Evolutionary conservation across 73 alveolate genomes (phyloP).

Genomic region (Blepharisma japonicum): DNA sequence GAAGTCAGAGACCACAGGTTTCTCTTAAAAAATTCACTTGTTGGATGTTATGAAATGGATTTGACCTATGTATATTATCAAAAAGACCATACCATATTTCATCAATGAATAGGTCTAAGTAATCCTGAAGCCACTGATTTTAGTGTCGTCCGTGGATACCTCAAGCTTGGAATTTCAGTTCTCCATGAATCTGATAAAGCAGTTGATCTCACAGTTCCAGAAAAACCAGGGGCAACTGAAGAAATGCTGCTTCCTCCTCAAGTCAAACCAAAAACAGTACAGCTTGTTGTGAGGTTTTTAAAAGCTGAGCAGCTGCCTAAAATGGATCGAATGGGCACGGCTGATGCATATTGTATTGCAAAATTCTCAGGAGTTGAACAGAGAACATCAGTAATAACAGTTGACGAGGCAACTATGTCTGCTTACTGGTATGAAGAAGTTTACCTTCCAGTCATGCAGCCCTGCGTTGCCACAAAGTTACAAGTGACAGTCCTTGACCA

Average conservation of each 20-base stretch:
- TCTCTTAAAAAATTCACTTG: slow-evolving; percentile 47
- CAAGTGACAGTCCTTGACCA: slow-evolving; percentile 49
- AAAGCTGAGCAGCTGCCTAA: slow-evolving; percentile 84
- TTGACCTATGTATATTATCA: slow-evolving; percentile 71
- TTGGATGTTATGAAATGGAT: slow-evolving; percentile 84
- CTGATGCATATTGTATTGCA: slow-evolving; percentile 67
- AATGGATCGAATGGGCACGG: slow-evolving; percentile 65
- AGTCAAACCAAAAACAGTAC: slow-evolving; percentile 67
- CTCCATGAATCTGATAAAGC: slow-evolving; percentile 71
- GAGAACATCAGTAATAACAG: slow-evolving; percentile 56
- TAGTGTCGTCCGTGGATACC: slow-evolving; percentile 75
- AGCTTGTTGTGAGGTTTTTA: slow-evolving; percentile 61
- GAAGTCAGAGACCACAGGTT: slow-evolving; percentile 53
- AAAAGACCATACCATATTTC: slow-evolving; percentile 72
- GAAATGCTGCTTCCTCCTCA: slow-evolving; percentile 82
- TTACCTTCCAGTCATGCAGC: slow-evolving; percentile 54
- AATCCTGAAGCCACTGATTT: slow-evolving; percentile 73
- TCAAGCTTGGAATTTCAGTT: slow-evolving; percentile 68
- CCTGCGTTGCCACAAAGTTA: slow-evolving; percentile 47
- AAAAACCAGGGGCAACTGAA: background rate
- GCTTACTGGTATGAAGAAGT: slow-evolving; percentile 51
- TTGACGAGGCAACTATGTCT: slow-evolving; percentile 45
- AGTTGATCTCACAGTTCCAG: slow-evolving; percentile 40
- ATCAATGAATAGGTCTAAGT: slow-evolving; percentile 81
- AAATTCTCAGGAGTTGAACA: slow-evolving; percentile 49